Evolutionary conservation across 371 early-diverging fungal genomes (phyloP), one percentile per base, ranked within the genome.

Genomic region (Vairimorpha apis): DNA sequence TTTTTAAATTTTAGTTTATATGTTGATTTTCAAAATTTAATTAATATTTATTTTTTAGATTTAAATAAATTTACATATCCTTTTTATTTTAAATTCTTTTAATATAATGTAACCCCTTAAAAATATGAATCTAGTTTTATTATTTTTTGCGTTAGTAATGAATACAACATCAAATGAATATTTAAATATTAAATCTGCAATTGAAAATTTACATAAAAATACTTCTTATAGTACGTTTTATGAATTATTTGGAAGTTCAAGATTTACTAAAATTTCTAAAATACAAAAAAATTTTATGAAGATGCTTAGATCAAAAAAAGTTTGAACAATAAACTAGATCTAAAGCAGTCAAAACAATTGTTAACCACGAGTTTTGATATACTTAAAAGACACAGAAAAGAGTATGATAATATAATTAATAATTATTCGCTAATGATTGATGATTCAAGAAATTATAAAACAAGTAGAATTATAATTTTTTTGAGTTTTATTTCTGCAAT

Each of bases 281-380:
- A 69, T 77, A 55, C 75, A 72, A 45, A 73, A 68, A 41, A 47
- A 18, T 5, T 74, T 41, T 38, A 51, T 51, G 33, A 77, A 68
- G 21, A 23, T 72, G 13, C 68, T 37, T 21, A 74, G 27, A 32
- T 14, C 13, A 12, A 45, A 38, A 32, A 38, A 13, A 30, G 67
- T 53, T 0, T 37, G 30, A 1, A 29, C 66, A 5, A 27, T 29
- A 38, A 68, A 21, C 29, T 45, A 29, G 35, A 30, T 10, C 25
- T 53, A 25, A 55, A 72, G 41, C 59, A 73, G 5, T 65, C 38
- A 18, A 63, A 65, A 30, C 45, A 60, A 1, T 41, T 77, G 13
- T 4, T 73, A 8, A 63, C 60, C 0, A 55, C 25, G 21, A 70
- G 65, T 16, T 74, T 56, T 29, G 30, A 45, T 47, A 33, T 74